A percentile compares a stretch with the other conserved stretches of the same genome.
These are phyloP conservation scores for Echinosophora koreensis DNA, from an alignment of 306 rosid species.

Conservation along the genomic window DNA sequence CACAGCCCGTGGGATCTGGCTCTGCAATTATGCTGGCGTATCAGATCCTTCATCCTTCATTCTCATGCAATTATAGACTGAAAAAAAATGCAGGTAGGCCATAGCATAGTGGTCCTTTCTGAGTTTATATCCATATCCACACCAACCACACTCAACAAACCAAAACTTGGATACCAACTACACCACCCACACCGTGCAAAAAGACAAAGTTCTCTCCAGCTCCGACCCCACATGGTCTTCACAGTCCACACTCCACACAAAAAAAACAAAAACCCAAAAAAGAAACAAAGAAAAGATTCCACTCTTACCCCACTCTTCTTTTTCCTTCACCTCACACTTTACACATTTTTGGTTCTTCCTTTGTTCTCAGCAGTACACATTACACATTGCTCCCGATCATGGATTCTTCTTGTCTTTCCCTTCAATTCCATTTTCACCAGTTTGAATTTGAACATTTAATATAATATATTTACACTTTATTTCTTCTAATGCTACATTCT, in stretches of 20 bases:
- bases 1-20: not conserved
- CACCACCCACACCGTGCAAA: slow-evolving; percentile 18
- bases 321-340: slow-evolving; percentile 39
- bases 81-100: not conserved
- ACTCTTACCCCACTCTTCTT: slow-evolving; percentile 44
- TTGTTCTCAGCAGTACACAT: slow-evolving; percentile 39
- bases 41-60: not conserved
- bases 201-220: slow-evolving; percentile 44
- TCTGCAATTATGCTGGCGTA: not conserved
- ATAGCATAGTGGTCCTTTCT: slow-evolving; percentile 41
- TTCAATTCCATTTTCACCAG: slow-evolving; percentile 4
- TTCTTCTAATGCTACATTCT: slow-evolving; percentile 21
- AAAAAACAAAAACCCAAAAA: not conserved
- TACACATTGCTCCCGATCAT: slow-evolving; percentile 22
- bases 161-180: slow-evolving; percentile 25
- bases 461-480: not conserved
- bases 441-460: slow-evolving; percentile 45
- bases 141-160: not conserved
- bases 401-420: slow-evolving; percentile 44
- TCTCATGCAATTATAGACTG: not conserved
- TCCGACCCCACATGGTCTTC: slow-evolving; percentile 42
- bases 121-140: not conserved
- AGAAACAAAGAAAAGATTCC: slow-evolving; percentile 43
- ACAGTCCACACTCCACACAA: not conserved
- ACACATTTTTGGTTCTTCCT: slow-evolving; percentile 36